Base-by-base conservation (phyloP, 1,139 yeast species). In the Hanseniaspora gamundiae region DNA sequence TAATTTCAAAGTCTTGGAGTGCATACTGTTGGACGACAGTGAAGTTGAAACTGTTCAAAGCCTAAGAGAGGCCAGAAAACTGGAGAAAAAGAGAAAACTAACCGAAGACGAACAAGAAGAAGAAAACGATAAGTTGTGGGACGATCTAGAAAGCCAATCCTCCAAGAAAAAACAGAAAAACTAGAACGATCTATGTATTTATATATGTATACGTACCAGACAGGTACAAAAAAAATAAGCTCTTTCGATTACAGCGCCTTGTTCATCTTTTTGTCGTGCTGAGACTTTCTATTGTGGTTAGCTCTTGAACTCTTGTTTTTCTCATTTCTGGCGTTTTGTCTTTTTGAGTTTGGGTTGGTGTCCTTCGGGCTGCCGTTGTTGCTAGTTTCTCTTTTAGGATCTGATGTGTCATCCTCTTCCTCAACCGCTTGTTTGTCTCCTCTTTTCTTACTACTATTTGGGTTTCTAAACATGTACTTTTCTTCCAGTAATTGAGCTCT, bases 1-100 rank as follows among this genome's bases (percentile, higher is more conserved):
- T 31, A 94, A 94, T 2, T 75, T 85, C 4, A 86, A 83, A 55
- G 70, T 84, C n/a, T 71, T 76, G 40, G 68, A 69, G 26, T 70
- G 83, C 10, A 57, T 70, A 41, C 60, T 84, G 4, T 52, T 85
- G 29, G 66, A 61, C 41, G 59, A 53, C 26, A 51, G 50, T 9
- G 56, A 55, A 14, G 47, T 55, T 19, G 55, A 51, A 26, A 38
- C 38, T 20, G 38, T 30, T n/a, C 19, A 30, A 30, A 30, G 35
- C 14, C 14, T 30, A 16, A 30, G 17, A n/a, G 17, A 44, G 22
- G 44, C 46, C 22, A 43, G 43, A n/a, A 48, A 45, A 42, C 45
- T 49, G 33, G 46, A 43, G 29, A 44, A 43, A 33, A 44, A 42
- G 41, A 54, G 52, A 46, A 52, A 40, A 26, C 20, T 45, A 10